These are phyloP conservation scores for Geotrichum reessii DNA, from an alignment of 1,139 yeast species.

Conservation along the genomic window DNA sequence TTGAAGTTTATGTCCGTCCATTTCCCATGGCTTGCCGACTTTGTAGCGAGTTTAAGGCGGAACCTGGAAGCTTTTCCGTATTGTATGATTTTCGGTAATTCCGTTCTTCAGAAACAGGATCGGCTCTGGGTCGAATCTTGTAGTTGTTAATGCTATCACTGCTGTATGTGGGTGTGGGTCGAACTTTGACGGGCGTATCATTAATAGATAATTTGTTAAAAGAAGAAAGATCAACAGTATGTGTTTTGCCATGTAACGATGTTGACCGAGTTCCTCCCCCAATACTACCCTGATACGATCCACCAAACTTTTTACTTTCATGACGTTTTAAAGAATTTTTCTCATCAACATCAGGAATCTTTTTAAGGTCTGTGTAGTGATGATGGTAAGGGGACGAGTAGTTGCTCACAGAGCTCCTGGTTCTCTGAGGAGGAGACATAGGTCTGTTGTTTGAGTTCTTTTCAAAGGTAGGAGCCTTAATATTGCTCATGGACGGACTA, in stretches of 20 bases:
- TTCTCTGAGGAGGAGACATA: neutral
- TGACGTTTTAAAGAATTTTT: neutral
- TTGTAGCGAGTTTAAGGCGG: slow-evolving; percentile 16
- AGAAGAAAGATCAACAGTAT: neutral
- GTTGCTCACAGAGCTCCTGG: slow-evolving; percentile 13
- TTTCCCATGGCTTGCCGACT: slow-evolving; percentile 15
- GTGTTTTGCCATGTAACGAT: neutral
- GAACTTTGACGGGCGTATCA: neutral
- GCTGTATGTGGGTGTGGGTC: neutral
- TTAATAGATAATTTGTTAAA: neutral
- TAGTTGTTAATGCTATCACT: neutral
- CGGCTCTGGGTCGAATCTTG: neutral
- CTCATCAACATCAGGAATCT: neutral
- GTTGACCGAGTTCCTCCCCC: neutral
- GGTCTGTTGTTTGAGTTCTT: neutral
- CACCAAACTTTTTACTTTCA: slow-evolving; percentile 7
- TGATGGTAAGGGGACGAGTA: neutral
- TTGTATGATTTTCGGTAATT: neutral
- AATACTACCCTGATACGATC: slow-evolving; percentile 3
- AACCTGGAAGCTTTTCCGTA: slow-evolving; percentile 12
- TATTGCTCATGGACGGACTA: slow-evolving; percentile 11
- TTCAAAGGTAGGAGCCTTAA: neutral
- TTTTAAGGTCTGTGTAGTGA: neutral
- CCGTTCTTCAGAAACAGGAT: neutral
- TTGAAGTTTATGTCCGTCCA: slow-evolving; percentile 8